Evolutionary conservation across 2,329 filamentous ascomycete species (phyloP).

Genomic region (Pseudogymnoascus sp.): DNA sequence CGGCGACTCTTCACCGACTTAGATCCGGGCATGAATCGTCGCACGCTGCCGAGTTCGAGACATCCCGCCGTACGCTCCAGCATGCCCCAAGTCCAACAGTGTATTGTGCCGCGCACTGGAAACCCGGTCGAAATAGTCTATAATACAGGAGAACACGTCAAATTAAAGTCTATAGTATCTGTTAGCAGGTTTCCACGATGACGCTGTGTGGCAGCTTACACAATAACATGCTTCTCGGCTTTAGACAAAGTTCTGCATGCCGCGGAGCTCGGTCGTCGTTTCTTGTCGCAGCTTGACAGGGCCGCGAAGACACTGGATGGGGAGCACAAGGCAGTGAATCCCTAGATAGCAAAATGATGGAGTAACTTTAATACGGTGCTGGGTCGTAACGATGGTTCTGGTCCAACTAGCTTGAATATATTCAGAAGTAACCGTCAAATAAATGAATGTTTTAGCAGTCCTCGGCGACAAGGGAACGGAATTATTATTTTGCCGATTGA

Average conservation of each 20-base stretch:
- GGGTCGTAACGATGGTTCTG: neutral
- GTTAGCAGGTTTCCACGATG: neutral
- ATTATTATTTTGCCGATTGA: slow-evolving; percentile 7
- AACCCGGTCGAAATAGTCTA: slow-evolving; percentile 8
- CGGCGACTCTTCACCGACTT: slow-evolving; percentile 33
- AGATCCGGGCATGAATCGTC: slow-evolving; percentile 36
- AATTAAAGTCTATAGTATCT: neutral
- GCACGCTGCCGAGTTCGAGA: slow-evolving; percentile 45
- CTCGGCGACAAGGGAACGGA: slow-evolving; percentile 4
- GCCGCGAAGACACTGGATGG: neutral
- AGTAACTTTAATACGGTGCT: neutral
- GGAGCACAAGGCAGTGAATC: too few relatives aligned
- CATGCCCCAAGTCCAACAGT: slow-evolving; percentile 36
- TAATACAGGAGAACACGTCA: slow-evolving; percentile 10
- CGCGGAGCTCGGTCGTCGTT: neutral
- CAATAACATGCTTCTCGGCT: slow-evolving; percentile 20
- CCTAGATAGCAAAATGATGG: neutral
- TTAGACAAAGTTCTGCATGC: slow-evolving; percentile 9
- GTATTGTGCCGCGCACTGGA: neutral
- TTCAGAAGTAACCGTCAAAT: neutral
- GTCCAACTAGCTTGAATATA: neutral
- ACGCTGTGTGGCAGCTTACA: slow-evolving; percentile 13
- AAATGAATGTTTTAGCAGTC: slow-evolving; percentile 10
- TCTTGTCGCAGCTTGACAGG: neutral
- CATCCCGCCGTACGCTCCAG: slow-evolving; percentile 51